Base-by-base conservation (phyloP, 1,139 yeast species). In the Spathaspora jeffriesii region DNA sequence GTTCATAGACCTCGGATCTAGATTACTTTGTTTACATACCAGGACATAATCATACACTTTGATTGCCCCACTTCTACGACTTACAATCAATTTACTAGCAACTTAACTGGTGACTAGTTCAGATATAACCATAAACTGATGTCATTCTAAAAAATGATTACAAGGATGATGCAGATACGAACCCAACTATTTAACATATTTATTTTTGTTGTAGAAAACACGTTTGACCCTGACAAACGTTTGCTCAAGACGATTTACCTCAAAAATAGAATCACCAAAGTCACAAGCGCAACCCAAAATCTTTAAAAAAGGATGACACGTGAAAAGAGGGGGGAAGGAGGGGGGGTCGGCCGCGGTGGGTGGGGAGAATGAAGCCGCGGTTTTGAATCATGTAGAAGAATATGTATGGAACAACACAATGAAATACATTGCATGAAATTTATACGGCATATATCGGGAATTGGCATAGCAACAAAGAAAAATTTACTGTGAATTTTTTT, bases 381-480 rank as follows among this genome's bases (percentile, higher is more conserved):
- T 34, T 34, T 34, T 18, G 38, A 34, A 18, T 34, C 22, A 34
- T 34, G 38, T 34, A 34, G 23, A 31, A 31, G 21, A 15, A 15
- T 30, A 30, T 30, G 32, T 13, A 30, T 8, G 32, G 32, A 30
- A 13, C 36, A 31, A 14, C 13, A 31, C 21, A 31, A 31, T 30
- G 11, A 32, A 32, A 32, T 8, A n/a, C 18, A 14, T n/a, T 34
- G 38, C 14, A 17, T 18, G 13, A 17, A 34, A 34, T n/a, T 18
- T 34, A 34, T 34, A 22, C 38, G 38, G 38, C 38, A 34, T 18
- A 34, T 18, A 11, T 34, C 38, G 38, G 38, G 38, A 34, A 10
- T 34, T 34, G 13, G 18, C 23, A 34, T 13, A 34, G 38, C 38
- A 34, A 34, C 13, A 34, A 34, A 34, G 9, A 34, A 34, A 30